Conservation (phyloP, 495 filamentous ascomycete species). For the Patellaria atrata region DNA sequence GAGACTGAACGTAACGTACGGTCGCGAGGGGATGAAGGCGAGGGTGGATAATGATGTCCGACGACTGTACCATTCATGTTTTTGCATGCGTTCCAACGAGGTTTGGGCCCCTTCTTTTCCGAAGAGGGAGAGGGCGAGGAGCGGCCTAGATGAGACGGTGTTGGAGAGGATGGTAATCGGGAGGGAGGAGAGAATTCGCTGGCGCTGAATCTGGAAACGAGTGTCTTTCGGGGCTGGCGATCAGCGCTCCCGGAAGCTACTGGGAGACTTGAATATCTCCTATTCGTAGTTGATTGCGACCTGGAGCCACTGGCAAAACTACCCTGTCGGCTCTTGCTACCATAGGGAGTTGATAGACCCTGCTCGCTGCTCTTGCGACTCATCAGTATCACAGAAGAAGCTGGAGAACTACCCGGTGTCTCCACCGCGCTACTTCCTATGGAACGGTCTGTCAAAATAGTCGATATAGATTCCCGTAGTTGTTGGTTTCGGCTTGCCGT, state of each 20-base stretch:
- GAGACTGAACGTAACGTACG: slow-evolving; percentile 14
- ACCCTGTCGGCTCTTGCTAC: slow-evolving; percentile 18
- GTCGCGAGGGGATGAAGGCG: slow-evolving; percentile 41
- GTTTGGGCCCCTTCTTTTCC: slow-evolving; percentile 37
- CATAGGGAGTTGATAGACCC: slow-evolving; percentile 13
- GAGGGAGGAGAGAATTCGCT: slow-evolving; percentile 13
- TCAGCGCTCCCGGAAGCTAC: slow-evolving; percentile 16
- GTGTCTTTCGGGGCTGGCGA: slow-evolving; percentile 29
- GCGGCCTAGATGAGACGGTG: slow-evolving; percentile 10
- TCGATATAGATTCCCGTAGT: slow-evolving; percentile 85
- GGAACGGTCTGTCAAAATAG: slow-evolving; percentile 72
- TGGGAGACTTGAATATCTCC: slow-evolving; percentile 23
- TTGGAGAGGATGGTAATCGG: slow-evolving; percentile 21
- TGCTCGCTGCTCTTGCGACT: slow-evolving; percentile 25
- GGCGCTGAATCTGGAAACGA: slow-evolving; percentile 20
- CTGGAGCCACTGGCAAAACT: slow-evolving; percentile 15
- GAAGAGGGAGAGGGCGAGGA: slow-evolving; percentile 13
- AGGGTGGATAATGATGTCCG: slow-evolving; percentile 58
- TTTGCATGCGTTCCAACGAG: slow-evolving; percentile 65
- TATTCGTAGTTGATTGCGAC: slow-evolving; percentile 7
- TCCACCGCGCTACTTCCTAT: slow-evolving; percentile 55
- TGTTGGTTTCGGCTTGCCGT: slow-evolving; percentile 52
- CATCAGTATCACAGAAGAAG: slow-evolving; percentile 58
- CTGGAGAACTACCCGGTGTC: slow-evolving; percentile 79
- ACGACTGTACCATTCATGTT: slow-evolving; percentile 55